Evolutionary conservation across 2,329 filamentous ascomycete species (phyloP).

Genomic region (Xylariaceae sp.): DNA sequence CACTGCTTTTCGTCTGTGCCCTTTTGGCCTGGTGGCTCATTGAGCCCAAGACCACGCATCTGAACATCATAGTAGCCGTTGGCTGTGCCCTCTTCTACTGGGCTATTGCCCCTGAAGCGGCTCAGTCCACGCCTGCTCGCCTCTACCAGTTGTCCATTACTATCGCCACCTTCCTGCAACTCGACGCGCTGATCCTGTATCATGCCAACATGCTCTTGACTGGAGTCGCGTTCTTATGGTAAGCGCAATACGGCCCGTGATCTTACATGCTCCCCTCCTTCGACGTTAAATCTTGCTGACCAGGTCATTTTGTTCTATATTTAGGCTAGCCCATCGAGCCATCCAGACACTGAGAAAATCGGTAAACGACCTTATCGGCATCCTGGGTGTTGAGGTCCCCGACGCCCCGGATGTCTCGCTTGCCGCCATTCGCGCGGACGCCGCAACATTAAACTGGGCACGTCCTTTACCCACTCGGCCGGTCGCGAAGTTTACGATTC

Average conservation of each 20-base stretch:
- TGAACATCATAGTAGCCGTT: constrained; percentile 39
- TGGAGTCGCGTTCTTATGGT: constrained; percentile 50
- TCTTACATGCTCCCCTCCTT: constrained; percentile 2
- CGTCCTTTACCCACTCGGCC: constrained; percentile 59
- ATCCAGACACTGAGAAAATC: constrained; percentile 87
- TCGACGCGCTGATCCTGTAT: constrained; percentile 43
- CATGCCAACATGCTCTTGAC: constrained; percentile 53
- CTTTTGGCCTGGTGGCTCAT: constrained; percentile 42
- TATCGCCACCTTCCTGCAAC: constrained; percentile 38
- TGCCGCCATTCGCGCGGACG: constrained; percentile 80
- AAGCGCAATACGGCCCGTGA: constrained; percentile 27
- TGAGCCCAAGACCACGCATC: constrained; percentile 39
- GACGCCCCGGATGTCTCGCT: constrained; percentile 84
- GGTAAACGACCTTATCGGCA: constrained; percentile 81
- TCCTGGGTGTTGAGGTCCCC: constrained; percentile 91
- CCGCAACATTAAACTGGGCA: constrained; percentile 88
- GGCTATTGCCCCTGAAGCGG: constrained; percentile 39
- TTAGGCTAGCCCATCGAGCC: constrained; percentile 76
- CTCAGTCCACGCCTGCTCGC: constrained; percentile 34
- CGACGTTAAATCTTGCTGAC: constrained; percentile 15
- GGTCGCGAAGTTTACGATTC: constrained; percentile 82
- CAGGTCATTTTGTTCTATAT: not conserved
- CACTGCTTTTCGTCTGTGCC: constrained; percentile 40
- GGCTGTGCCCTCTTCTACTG: constrained; percentile 39
- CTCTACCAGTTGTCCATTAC: constrained; percentile 33